phyloP scores from a whole-genome alignment of 1,284 basidiomycete species.

The Fomitiporia mediterranea region DNA sequence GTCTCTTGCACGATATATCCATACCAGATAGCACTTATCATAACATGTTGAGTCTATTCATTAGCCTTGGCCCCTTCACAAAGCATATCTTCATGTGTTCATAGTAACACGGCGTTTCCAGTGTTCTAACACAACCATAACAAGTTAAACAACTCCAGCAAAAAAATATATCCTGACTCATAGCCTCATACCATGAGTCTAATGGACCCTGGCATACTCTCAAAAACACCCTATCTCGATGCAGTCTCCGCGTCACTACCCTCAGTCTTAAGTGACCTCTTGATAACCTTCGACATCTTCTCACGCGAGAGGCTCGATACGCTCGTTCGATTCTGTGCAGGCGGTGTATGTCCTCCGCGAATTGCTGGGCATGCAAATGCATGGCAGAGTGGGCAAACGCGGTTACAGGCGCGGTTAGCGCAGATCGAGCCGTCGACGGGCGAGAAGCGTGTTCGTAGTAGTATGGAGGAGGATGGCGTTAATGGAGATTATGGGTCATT shows the following conservation, averaged over 20 bases:
- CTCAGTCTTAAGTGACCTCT: constrained; percentile 14
- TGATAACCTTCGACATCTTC: constrained; percentile 13
- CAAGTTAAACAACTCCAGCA: too few species aligned
- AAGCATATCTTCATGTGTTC: not conserved
- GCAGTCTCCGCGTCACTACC: constrained; percentile 16
- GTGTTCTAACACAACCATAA: not conserved
- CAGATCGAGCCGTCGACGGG: constrained; percentile 1
- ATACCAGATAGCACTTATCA: not conserved
- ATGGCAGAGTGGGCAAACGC: constrained; percentile 15
- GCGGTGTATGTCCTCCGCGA: constrained; percentile 12
- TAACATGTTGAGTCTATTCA: constrained; percentile 4
- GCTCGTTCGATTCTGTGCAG: constrained; percentile 14
- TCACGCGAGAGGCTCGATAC: constrained; percentile 17
- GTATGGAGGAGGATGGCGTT: constrained; percentile 5
- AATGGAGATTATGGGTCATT: not conserved
- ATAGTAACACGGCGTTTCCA: not conserved
- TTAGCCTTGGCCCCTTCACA: not conserved
- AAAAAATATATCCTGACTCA: too few species aligned
- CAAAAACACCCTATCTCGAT: constrained; percentile 18
- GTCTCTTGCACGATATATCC: not conserved
- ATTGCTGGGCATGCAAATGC: constrained; percentile 16
- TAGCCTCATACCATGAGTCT: not conserved
- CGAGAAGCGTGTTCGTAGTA: constrained; percentile 11
- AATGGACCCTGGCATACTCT: not conserved
- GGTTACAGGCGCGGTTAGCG: constrained; percentile 4